Evolutionary conservation across 2,329 filamentous ascomycete genomes (phyloP).

Genomic region (Fusarium buharicum): DNA sequence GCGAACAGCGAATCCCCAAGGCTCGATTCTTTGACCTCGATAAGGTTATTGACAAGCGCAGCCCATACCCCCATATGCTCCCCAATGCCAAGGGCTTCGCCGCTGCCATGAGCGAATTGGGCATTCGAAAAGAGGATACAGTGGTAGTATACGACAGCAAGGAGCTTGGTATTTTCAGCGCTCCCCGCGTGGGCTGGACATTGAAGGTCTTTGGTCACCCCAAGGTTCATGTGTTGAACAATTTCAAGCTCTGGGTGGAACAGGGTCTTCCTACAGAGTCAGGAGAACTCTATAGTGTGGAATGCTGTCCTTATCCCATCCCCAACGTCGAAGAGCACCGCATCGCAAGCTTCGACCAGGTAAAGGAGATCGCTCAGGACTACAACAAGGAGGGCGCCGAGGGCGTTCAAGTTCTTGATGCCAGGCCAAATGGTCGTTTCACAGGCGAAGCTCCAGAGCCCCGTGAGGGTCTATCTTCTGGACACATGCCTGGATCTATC

Average conservation of each 20-base stretch:
- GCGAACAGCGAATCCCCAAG: slow-evolving; percentile 83
- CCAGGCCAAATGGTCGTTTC: slow-evolving; percentile 82
- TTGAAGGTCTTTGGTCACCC: slow-evolving; percentile 88
- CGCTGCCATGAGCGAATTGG: slow-evolving; percentile 86
- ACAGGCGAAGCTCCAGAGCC: slow-evolving; percentile 87
- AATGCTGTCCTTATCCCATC: slow-evolving; percentile 72
- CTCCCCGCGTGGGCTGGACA: slow-evolving; percentile 94
- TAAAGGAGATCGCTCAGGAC: slow-evolving; percentile 80
- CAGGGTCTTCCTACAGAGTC: slow-evolving; percentile 83
- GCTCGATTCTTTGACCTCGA: slow-evolving; percentile 98
- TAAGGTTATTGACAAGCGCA: slow-evolving; percentile 85
- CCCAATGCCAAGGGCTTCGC: slow-evolving; percentile 84
- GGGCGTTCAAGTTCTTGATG: slow-evolving; percentile 89
- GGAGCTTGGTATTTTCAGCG: slow-evolving; percentile 93
- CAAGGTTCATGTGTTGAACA: slow-evolving; percentile 90
- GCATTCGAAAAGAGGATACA: slow-evolving; percentile 86
- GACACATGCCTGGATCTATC: slow-evolving; percentile 90
- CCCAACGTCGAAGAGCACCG: slow-evolving; percentile 69
- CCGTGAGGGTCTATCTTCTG: slow-evolving; percentile 83
- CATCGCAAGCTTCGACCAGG: slow-evolving; percentile 83
- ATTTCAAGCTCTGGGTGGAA: slow-evolving; percentile 94
- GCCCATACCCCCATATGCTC: slow-evolving; percentile 96
- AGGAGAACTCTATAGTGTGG: slow-evolving; percentile 76
- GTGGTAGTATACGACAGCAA: slow-evolving; percentile 95
- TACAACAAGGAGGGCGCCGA: slow-evolving; percentile 84